Evolutionary conservation across 768 basidiomycete species (phyloP).

Genomic region (Boletus pseudo-olivaceus): DNA sequence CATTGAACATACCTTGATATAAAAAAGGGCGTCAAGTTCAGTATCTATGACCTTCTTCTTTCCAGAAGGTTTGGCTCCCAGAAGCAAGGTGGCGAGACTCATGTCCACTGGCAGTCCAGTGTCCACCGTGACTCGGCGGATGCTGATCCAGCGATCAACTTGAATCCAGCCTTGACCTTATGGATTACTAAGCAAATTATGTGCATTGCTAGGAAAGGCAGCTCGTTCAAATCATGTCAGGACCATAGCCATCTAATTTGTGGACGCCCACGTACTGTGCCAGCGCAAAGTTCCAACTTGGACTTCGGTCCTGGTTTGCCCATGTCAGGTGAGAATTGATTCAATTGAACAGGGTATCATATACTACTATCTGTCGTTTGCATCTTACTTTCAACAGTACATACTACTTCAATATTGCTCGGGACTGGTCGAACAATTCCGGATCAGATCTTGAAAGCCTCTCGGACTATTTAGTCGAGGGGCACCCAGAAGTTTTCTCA

Average conservation of each 20-base stretch:
- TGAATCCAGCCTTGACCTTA: background rate
- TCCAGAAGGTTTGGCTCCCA: constrained; percentile 32
- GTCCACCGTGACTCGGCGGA: too few relatives aligned
- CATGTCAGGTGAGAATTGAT: too few relatives aligned
- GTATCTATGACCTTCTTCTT: constrained; percentile 46
- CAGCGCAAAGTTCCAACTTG: constrained; percentile 42
- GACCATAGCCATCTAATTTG: constrained; percentile 60
- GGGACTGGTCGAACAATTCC: too few relatives aligned
- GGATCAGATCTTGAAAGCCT: too few relatives aligned
- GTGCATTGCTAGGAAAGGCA: background rate
- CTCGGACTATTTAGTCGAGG: too few relatives aligned
- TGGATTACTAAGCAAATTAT: background rate
- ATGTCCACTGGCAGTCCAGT: constrained; percentile 33
- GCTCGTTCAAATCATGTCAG: too few relatives aligned
- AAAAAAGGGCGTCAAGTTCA: constrained; percentile 64
- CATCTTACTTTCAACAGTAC: too few relatives aligned
- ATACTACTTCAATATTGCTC: too few relatives aligned
- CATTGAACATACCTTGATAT: constrained; percentile 47
- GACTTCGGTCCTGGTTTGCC: constrained; percentile 46
- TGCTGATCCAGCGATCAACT: background rate
- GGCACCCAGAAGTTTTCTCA: too few relatives aligned
- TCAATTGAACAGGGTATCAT: too few relatives aligned
- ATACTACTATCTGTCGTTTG: too few relatives aligned
- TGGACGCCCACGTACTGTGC: constrained; percentile 59
- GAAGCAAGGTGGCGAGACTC: constrained; percentile 56